Base-by-base conservation (phyloP, 1,139 yeast genomes). In the Meyerozyma athensensis region DNA sequence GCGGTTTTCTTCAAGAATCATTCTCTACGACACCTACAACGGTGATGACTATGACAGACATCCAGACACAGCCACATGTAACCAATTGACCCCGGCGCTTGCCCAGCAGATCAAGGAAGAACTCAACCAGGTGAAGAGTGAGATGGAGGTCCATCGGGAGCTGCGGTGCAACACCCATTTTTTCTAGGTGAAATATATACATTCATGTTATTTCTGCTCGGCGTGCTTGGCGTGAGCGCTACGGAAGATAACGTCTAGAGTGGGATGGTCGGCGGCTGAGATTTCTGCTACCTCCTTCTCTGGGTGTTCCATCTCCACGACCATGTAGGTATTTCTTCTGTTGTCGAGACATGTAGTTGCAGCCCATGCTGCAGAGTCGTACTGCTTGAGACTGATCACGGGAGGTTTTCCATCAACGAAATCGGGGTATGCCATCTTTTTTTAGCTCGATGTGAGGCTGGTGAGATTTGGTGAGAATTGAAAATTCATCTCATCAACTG, bases 21-120 rank as follows among this genome's bases (percentile, higher is more conserved):
- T 87, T 9, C 73, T 92, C 36, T 92, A 82, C 59, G 96, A 89
- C 45, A 92, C 97, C 0, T 89, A 85, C 58, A 77, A 84, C 43
- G 81, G 83, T 34, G 80, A 77, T 13, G 96, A 86, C 48, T 92
- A 92, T 57, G 97, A 92, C 58, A 79, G 98, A 51, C 89, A 84
- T 46, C 97, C 97, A 0, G 97, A 89, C 47, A 72, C 83, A 32
- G 95, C 96, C 4, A 89, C 97, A 1, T 90, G 97, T 65, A 89
- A 90, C 60, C 89, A 84, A 54, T 69, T 90, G 59, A 90, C 96
- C 1, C 97, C 97, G 4, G 68, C 75, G 38, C 66, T 90, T 56
- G 97, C 97, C 0, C 92, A 86, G 59, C 81, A 80, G 61, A 87
- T 92, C 53, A 84, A 81, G 62, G 87, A 84, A 36, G 97, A 92